phyloP scores from a whole-genome alignment of 441 rosid species.

The Jatropha podagrica region DNA sequence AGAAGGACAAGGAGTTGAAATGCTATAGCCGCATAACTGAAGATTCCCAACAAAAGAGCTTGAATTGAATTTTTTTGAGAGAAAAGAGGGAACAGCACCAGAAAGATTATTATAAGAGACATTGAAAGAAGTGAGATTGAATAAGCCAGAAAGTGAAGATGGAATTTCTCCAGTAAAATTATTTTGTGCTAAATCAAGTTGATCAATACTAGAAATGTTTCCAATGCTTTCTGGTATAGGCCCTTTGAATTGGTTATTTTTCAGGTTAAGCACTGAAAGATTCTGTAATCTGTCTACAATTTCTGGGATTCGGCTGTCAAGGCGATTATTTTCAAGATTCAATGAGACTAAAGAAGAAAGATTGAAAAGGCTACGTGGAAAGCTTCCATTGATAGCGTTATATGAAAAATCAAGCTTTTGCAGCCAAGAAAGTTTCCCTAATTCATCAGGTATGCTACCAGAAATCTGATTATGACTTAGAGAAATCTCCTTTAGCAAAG shows the following conservation, averaged over 20 bases:
- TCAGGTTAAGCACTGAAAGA: slow-evolving; percentile 61
- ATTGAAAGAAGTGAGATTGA: slow-evolving; percentile 54
- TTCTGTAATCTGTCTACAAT: slow-evolving; percentile 47
- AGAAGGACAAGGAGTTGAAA: slow-evolving; percentile 50
- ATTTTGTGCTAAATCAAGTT: slow-evolving; percentile 62
- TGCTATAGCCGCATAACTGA: slow-evolving; percentile 71
- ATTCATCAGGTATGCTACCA: slow-evolving; percentile 54
- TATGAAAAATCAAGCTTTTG: slow-evolving; percentile 63
- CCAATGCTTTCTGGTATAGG: slow-evolving; percentile 56
- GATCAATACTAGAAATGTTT: slow-evolving; percentile 45
- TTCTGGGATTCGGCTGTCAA: slow-evolving; percentile 50
- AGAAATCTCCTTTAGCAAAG: slow-evolving; percentile 46
- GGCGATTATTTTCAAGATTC: slow-evolving; percentile 50
- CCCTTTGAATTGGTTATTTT: slow-evolving; percentile 51
- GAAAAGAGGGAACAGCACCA: slow-evolving; percentile 62
- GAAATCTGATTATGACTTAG: slow-evolving; percentile 61
- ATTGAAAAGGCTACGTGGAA: slow-evolving; percentile 41
- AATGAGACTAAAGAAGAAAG: slow-evolving; percentile 45
- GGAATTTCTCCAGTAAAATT: slow-evolving; percentile 67
- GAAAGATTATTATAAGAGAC: slow-evolving; percentile 80
- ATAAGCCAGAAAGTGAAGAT: slow-evolving; percentile 47
- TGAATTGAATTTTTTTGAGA: slow-evolving; percentile 64
- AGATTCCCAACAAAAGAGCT: slow-evolving; percentile 73
- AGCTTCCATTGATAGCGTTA: slow-evolving; percentile 48
- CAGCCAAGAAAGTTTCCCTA: slow-evolving; percentile 49